Conservation (phyloP, 108 stramenopile species). For the Discostella stelligeroides region DNA sequence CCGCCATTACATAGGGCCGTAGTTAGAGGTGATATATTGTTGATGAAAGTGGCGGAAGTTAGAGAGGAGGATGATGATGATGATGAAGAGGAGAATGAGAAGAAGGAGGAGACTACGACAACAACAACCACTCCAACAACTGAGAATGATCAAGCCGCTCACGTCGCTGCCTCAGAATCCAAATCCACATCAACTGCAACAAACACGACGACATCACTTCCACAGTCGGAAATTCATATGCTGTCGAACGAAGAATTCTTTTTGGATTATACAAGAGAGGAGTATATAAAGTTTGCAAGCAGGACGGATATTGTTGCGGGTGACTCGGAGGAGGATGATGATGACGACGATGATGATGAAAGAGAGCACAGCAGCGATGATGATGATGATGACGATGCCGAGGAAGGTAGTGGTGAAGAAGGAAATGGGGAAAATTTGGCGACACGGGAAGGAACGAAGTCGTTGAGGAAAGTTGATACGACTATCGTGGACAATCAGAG, state of each 20-base stretch:
- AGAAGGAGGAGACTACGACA: no score
- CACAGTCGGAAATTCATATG: conserved; percentile 30
- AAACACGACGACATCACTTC: no score
- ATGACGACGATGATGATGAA: conserved; percentile 42
- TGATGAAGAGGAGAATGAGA: no score
- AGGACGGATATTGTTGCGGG: conserved; percentile 75
- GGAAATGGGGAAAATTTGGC: conserved; percentile 40
- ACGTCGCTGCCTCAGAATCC: not conserved
- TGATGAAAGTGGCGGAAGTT: conserved; percentile 78
- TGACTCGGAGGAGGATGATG: conserved; percentile 17
- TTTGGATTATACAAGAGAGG: conserved; percentile 75
- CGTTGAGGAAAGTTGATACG: conserved; percentile 16
- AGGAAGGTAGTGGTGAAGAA: conserved; percentile 42
- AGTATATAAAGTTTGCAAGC: conserved; percentile 77
- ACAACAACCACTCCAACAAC: no score
- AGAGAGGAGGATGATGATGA: conserved; percentile 39
- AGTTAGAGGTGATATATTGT: conserved; percentile 78
- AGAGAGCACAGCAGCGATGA: conserved; percentile 57
- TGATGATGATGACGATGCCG: conserved; percentile 32
- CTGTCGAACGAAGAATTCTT: conserved; percentile 84
- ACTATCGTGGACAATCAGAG: no score
- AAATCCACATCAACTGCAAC: conserved; percentile 1
- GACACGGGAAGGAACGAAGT: conserved; percentile 56
- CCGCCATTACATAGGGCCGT: conserved; percentile 71
- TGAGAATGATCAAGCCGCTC: conserved; percentile 28